phyloP scores from a whole-genome alignment of 495 filamentous ascomycete genomes.

The Lasiosphaeris hirsuta region DNA sequence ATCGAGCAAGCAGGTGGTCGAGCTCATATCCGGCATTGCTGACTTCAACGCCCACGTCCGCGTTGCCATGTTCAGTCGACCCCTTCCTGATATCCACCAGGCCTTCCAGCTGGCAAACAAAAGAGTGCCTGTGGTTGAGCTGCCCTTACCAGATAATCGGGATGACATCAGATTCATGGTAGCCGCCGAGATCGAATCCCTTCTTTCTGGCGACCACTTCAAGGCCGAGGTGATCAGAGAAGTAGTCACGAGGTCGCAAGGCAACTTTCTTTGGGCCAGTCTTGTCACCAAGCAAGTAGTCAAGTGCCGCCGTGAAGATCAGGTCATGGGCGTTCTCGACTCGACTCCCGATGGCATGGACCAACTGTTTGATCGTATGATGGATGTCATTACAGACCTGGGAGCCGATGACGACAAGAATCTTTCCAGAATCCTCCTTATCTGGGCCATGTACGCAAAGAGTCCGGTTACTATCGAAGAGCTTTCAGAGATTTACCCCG shows the following conservation, averaged over 20 bases:
- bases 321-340: constrained; percentile 1
- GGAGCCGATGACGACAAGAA: constrained; percentile 2
- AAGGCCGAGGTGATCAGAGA: constrained; percentile 14
- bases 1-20: constrained; percentile 16
- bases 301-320: constrained; percentile 3
- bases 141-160: constrained; percentile 17
- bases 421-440: neutral
- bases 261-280: constrained; percentile 27
- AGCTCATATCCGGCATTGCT: constrained; percentile 14
- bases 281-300: constrained; percentile 10
- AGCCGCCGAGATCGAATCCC: constrained; percentile 13
- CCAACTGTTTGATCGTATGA: constrained; percentile 12
- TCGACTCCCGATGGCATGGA: constrained; percentile 11
- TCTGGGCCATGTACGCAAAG: constrained; percentile 9
- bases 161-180: constrained; percentile 24
- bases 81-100: neutral
- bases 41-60: neutral
- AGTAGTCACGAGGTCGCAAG: constrained; percentile 18
- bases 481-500: constrained; percentile 3
- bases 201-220: constrained; percentile 14
- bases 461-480: constrained; percentile 6
- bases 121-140: neutral
- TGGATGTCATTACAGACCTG: neutral
- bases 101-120: constrained; percentile 2
- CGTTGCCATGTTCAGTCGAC: constrained; percentile 12